Percentiles rank a stretch among this genome's conserved stretches.
phyloP scores from a whole-genome alignment of 345 rosid genomes.

The Syzygium jambos region DNA sequence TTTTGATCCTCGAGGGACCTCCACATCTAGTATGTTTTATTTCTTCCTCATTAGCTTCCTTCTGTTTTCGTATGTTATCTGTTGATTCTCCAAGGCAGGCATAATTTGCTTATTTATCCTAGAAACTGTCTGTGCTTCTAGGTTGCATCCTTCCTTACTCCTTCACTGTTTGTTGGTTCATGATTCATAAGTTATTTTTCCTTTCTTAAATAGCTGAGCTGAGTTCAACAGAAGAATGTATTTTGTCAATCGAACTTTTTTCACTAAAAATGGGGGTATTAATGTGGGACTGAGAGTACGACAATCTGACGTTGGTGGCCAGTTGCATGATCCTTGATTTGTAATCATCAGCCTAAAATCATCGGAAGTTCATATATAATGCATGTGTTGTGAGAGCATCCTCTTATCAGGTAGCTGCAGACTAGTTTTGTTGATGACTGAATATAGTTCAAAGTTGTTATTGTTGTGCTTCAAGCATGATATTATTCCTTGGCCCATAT shows the following conservation, averaged over 20 bases:
- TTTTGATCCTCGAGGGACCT: constrained; percentile 91
- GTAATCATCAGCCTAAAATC: not conserved
- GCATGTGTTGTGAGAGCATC: not conserved
- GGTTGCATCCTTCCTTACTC: not conserved
- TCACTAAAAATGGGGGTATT: not conserved
- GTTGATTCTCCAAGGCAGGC: not conserved
- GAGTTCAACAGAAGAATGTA: not conserved
- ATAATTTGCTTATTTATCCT: not conserved
- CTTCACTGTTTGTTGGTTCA: not conserved
- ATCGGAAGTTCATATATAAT: not conserved
- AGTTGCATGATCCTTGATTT: not conserved
- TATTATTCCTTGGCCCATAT: not conserved
- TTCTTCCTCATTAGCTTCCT: not conserved
- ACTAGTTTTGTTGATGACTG: not conserved
- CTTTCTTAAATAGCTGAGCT: not conserved
- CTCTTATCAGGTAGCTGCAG: not conserved
- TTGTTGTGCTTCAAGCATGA: not conserved
- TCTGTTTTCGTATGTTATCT: not conserved
- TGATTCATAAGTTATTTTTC: not conserved
- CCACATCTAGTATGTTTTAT: constrained; percentile 54
- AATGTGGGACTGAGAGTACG: not conserved
- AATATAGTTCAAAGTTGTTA: not conserved
- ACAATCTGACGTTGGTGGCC: not conserved
- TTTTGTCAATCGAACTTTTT: not conserved
- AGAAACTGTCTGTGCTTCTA: not conserved